Base-by-base conservation (phyloP, 2,329 filamentous ascomycete species). In the Curvularia eragrostidis region DNA sequence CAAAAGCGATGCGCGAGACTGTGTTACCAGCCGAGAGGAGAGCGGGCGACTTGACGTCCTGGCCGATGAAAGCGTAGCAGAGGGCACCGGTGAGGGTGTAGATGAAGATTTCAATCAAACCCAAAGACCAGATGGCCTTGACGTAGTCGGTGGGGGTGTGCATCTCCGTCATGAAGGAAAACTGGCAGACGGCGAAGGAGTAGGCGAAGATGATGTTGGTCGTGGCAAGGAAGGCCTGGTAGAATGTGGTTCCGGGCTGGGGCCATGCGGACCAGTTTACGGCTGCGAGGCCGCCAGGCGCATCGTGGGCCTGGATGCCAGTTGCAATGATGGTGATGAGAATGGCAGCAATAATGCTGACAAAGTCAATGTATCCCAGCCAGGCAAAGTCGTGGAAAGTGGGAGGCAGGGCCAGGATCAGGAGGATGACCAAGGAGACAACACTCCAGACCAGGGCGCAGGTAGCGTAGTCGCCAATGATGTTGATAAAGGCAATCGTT, bases 1-100 rank as follows among this genome's bases (percentile, higher is more conserved):
- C 88, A 77, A 87, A 91, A n/a, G 89, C 89, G 13, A 89, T 79
- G 69, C 90, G 89, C n/a, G 85, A 82, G 46, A 91, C 79, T 0
- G 82, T 73, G 5, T 73, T 68, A 5, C 83, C 81, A 4, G 88
- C 85, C 0, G 88, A 89, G 3, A 88, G 84, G 1, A 92, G 81
- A 0, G 89, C 89, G 0, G 89, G 89, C 2, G 85, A 71, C 9
- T 83, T 81, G 12, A 91, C 88, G 24, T 82, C 77, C 1, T 79
- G 76, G 1, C 89, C 89, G 13, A 85, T 86, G 64, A 85, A 91
- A 48, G 85, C 80, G 77, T 92, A 92, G 70, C 91, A 86, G 48
- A 91, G 83, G 3, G 86, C 83, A 5, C 89, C 89, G 0, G 87
- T 87, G 23, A 91, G 59, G n/a, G 89, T 81, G 76, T 91, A 92